These are phyloP conservation scores for Acorus gramineus DNA, from an alignment of 106 monocot species.

Conservation along the genomic window DNA sequence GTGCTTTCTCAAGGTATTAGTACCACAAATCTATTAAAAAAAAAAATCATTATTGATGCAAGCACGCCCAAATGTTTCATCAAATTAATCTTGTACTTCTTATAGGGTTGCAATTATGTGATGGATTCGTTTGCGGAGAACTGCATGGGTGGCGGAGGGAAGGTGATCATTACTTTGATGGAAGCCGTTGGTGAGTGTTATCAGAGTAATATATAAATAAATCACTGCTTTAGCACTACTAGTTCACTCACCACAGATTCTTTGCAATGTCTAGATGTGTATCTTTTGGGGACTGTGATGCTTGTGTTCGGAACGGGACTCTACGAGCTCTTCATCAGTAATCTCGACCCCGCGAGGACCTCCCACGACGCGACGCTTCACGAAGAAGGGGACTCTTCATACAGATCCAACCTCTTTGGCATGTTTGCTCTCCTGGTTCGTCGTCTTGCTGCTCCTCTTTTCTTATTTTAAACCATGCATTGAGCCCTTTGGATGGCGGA, in stretches of 20 bases:
- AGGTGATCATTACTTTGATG: slow-evolving; percentile 44
- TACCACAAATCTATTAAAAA: not conserved
- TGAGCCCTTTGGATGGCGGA: too few species aligned
- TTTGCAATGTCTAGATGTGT: slow-evolving; percentile 47
- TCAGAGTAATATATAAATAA: too few species aligned
- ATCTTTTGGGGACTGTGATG: slow-evolving; percentile 94
- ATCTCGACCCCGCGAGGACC: slow-evolving; percentile 59
- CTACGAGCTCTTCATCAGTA: slow-evolving; percentile 90
- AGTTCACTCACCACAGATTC: not conserved
- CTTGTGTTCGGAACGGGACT: slow-evolving; percentile 96
- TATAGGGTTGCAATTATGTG: slow-evolving; percentile 67
- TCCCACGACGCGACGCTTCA: not conserved
- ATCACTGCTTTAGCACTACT: too few species aligned
- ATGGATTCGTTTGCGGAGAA: slow-evolving; percentile 47
- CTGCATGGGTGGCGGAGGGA: slow-evolving; percentile 25
- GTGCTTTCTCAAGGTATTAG: slow-evolving; percentile 57
- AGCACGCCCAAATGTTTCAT: too few species aligned
- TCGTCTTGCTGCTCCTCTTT: not conserved
- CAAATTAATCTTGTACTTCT: not conserved
- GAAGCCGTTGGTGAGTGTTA: slow-evolving; percentile 63
- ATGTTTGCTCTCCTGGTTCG: slow-evolving; percentile 63
- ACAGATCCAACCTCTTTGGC: slow-evolving; percentile 74
- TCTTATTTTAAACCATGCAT: too few species aligned
- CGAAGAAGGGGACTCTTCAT: slow-evolving; percentile 6
- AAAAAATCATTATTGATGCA: too few species aligned